These are phyloP conservation scores for Gynostemma pentaphyllum DNA, from an alignment of 306 rosid species.

Conservation along the genomic window DNA sequence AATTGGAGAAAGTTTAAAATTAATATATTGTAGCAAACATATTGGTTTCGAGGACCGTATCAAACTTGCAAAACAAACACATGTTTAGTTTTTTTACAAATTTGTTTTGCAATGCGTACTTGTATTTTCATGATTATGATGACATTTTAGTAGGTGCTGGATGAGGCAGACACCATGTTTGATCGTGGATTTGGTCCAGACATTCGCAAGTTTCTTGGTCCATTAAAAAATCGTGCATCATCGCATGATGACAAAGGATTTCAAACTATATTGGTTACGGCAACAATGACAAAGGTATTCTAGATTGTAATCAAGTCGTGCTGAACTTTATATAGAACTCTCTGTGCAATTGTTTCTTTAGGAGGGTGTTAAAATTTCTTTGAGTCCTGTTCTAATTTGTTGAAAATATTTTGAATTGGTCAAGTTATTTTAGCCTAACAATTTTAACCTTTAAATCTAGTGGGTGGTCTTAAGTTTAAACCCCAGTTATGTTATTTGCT, in stretches of 20 bases:
- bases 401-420: no score
- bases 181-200: slow-evolving; percentile 99
- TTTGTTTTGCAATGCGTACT: not conserved
- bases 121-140: slow-evolving; percentile 3
- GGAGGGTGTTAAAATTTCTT: not conserved
- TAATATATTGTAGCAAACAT: no score
- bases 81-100: no score
- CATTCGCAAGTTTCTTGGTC: slow-evolving; percentile 71
- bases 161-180: slow-evolving; percentile 98
- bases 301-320: not conserved
- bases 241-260: slow-evolving; percentile 58
- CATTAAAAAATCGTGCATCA: slow-evolving; percentile 57
- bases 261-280: slow-evolving; percentile 86
- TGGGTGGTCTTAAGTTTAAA: no score
- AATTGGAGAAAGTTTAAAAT: no score
- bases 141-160: slow-evolving; percentile 57
- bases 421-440: no score
- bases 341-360: not conserved
- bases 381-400: not conserved
- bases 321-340: not conserved
- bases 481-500: no score
- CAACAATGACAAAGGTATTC: slow-evolving; percentile 83
- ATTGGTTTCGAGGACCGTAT: no score
- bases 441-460: no score
- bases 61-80: no score